Base-by-base conservation (phyloP, 495 filamentous ascomycete species). In the Cladorrhinum samala region DNA sequence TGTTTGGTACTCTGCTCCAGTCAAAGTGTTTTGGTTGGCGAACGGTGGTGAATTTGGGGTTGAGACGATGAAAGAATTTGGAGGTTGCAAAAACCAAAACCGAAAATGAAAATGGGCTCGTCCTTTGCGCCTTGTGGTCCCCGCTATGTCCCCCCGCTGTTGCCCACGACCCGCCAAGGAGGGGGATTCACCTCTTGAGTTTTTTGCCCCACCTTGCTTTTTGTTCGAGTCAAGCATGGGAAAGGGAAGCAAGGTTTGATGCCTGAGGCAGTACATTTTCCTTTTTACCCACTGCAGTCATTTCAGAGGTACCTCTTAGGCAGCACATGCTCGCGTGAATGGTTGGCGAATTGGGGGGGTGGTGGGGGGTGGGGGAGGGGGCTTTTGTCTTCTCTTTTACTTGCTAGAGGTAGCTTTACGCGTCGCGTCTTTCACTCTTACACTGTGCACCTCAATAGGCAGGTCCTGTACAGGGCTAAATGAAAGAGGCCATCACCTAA, bases 61-160 rank as follows among this genome's bases (percentile, higher is more conserved):
- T 67, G 62, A 63, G 62, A 58, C 61, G 60, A 64, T 67, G 65
- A 58, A 68, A 72, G 61, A 61, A 63, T 62, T 60, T 66, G 58
- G 60, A 61, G 63, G 59, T 45, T 51, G 53, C 52, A 55, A 58
- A 65, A 60, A 60, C 52, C 54, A 58, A 65, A 60, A 62, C 53
- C 67, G 57, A 61, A 75, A 54, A 53, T 53, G 50, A 57, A 53
- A 57, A 46, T 41, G 53, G 60, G 48, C 27, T 46, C 54, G 13
- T 46, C 11, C 9, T 54, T 33, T 11, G 27, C 27, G 27, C 27
- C 27, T 33, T 33, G 27, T 33, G 27, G 27, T 33, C n/a, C n/a
- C n/a, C n/a, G n/a, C n/a, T n/a, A n/a, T n/a, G n/a, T 33, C 27
- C 27, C 6, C 27, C 27, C 27, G 27, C 27, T 11, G 11, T 5